These are phyloP conservation scores for Arthrobotrys musiformis DNA, from an alignment of 2,329 filamentous ascomycete species.

Conservation along the genomic window DNA sequence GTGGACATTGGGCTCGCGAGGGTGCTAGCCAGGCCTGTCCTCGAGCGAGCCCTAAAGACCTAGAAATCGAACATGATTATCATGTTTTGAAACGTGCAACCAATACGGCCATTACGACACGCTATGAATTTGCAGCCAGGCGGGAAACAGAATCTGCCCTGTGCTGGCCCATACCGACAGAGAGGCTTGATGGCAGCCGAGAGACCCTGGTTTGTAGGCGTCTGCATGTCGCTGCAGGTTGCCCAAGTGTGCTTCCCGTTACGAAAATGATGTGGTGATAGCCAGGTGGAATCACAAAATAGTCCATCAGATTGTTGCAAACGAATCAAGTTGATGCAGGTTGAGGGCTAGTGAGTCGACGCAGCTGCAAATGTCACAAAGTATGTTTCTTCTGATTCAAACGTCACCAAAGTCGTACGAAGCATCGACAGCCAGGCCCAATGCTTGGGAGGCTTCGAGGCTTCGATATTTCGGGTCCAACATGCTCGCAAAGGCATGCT, in stretches of 20 bases:
- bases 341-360: neutral
- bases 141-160: neutral
- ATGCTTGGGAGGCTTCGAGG: neutral
- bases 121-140: slow-evolving; percentile 29
- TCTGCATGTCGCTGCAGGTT: neutral
- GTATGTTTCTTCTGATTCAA: neutral
- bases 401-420: slow-evolving; percentile 17
- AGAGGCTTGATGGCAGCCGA: slow-evolving; percentile 33
- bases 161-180: neutral
- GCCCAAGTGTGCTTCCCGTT: neutral
- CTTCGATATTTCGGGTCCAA: neutral
- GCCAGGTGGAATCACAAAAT: neutral
- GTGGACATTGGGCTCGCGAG: neutral
- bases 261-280: neutral
- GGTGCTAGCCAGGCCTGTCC: neutral
- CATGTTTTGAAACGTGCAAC: slow-evolving; percentile 20
- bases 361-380: neutral
- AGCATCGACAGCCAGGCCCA: neutral
- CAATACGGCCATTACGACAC: slow-evolving; percentile 37
- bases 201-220: slow-evolving; percentile 15
- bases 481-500: neutral
- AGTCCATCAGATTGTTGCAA: neutral
- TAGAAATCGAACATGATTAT: slow-evolving; percentile 9
- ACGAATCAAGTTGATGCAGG: neutral
- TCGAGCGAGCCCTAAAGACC: slow-evolving; percentile 1